Evolutionary conservation across 345 rosid genomes (phyloP).

Genomic region (Gossypium anomalum): DNA sequence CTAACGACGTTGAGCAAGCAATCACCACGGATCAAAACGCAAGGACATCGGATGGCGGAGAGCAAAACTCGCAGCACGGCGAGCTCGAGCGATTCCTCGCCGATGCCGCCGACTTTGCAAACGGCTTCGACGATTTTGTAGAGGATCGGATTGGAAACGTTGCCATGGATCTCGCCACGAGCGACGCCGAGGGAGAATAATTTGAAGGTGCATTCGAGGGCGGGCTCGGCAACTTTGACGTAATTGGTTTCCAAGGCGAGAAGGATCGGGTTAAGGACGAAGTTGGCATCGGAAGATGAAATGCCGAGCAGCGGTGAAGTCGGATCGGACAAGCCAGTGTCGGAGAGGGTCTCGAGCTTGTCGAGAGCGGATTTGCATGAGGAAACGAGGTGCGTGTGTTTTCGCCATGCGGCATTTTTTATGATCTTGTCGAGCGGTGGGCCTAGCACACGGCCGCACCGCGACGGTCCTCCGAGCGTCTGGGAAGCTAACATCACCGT

Average conservation of each 20-base stretch:
- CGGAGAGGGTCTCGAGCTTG: constrained; percentile 59
- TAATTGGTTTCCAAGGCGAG: constrained; percentile 72
- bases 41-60: constrained; percentile 70
- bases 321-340: constrained; percentile 32
- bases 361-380: constrained; percentile 85
- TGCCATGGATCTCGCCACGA: constrained; percentile 52
- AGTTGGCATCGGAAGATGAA: constrained; percentile 59
- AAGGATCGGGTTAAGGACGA: constrained; percentile 54
- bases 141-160: constrained; percentile 25
- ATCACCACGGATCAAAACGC: constrained; percentile 78
- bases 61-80: constrained; percentile 71
- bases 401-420: constrained; percentile 94
- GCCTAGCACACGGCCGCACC: constrained; percentile 72
- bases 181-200: constrained; percentile 68
- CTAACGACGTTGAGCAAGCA: constrained; percentile 64
- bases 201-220: constrained; percentile 75
- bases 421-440: constrained; percentile 85
- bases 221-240: constrained; percentile 72
- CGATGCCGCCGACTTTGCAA: constrained; percentile 59
- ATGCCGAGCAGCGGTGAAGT: constrained; percentile 53
- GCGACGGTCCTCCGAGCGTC: constrained; percentile 74
- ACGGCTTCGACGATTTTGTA: constrained; percentile 44
- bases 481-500: constrained; percentile 54
- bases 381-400: constrained; percentile 82
- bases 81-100: constrained; percentile 75